Base-by-base conservation (phyloP, 768 basidiomycete genomes). In the Lentinula edodes region DNA sequence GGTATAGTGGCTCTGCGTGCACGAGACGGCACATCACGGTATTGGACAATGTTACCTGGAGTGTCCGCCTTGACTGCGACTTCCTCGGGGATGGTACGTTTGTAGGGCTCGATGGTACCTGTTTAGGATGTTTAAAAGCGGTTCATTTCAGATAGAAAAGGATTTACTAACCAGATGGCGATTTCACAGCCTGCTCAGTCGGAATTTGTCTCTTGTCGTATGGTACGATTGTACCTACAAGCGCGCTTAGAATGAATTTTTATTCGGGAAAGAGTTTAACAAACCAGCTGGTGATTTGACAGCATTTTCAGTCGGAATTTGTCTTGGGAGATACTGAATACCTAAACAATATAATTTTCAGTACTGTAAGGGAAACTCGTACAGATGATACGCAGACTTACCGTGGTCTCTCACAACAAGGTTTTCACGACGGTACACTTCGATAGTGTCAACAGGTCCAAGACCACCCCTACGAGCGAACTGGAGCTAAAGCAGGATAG, bases 391-490 rank as follows among this genome's bases (percentile, higher is more conserved):
- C 28, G 28, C 18, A 10, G 20, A 18, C 46, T 48, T 18, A 48
- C 46, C 46, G 9, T 48, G 18, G 18, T 48, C 46, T 48, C 46
- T 48, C 15, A 52, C 65, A 9, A 61, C 64, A 52, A 51, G 32
- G 34, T 7, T 38, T 39, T 59, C 43, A 63, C 28, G 46, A 23
- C 28, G 20, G 36, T 48, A 60, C 28, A 36, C 45, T 61, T 50
- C 63, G 42, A 60, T 43, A 3, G 53, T 50, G 9, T 60, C 53
- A 28, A 55, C 28, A n/a, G 63, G 52, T 72, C 64, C 70, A 82
- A 84, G 18, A 77, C 77, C 13, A 68, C 7, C 69, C 72, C 51
- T 77, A 73, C 43, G 81, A 69, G 4, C 75, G 72, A 34, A 71
- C 70, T 51, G 71, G 63, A 45, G 67, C 67, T 45, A 76, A 73